A percentile compares a stretch with the other conserved stretches of the same genome.
Conservation (phyloP, 345 rosid genomes). For the Acer campestre region DNA sequence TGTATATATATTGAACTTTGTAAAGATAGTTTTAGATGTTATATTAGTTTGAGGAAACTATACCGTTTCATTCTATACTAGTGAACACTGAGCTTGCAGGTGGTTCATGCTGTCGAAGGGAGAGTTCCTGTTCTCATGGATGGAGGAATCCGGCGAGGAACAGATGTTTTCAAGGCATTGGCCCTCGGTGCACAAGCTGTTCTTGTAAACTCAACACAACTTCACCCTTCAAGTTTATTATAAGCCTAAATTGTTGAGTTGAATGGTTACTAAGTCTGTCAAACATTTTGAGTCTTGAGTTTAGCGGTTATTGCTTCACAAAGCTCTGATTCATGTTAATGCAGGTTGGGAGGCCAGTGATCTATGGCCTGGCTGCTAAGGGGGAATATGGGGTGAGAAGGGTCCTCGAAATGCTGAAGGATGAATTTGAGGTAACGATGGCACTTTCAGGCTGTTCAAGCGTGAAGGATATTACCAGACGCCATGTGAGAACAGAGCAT, state of each 20-base stretch:
- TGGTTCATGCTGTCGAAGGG: conserved; percentile 72
- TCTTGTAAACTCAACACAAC: conserved; percentile 47
- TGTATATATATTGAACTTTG: not conserved
- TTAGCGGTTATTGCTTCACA: too few species aligned
- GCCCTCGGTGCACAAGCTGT: conserved; percentile 93
- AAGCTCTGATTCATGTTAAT: not conserved
- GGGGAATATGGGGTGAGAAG: conserved; percentile 69
- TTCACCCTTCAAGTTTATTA: not conserved
- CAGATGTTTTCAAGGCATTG: conserved; percentile 85
- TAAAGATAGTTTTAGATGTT: not conserved
- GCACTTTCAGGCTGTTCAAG: conserved; percentile 78
- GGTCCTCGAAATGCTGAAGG: conserved; percentile 71
- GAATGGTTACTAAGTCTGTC: not conserved
- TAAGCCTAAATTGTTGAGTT: not conserved
- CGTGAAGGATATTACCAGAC: conserved; percentile 59
- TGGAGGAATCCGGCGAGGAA: conserved; percentile 88
- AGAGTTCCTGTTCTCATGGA: conserved; percentile 76
- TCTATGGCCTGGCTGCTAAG: conserved; percentile 72
- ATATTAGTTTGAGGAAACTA: not conserved
- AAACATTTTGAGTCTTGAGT: too few species aligned
- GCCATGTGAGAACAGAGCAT: conserved; percentile 48
- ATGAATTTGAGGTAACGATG: conserved; percentile 80
- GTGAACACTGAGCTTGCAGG: conserved; percentile 38
- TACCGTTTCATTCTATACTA: not conserved
- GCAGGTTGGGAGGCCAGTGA: conserved; percentile 90